These are phyloP conservation scores for Cocos nucifera DNA, from an alignment of 176 grass and related monocot genomes.

Conservation along the genomic window DNA sequence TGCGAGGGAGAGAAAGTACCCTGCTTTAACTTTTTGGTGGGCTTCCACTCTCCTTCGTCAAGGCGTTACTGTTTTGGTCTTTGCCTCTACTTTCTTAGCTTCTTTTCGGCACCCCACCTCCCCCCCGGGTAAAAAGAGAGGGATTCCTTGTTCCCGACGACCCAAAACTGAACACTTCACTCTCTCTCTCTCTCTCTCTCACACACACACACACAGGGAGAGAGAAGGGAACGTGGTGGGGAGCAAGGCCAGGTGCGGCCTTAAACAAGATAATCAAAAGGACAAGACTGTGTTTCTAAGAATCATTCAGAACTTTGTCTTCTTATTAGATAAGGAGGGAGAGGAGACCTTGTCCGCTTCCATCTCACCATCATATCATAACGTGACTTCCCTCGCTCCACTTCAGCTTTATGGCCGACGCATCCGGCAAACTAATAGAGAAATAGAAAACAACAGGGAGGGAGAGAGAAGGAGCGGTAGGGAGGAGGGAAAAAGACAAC, in stretches of 20 bases:
- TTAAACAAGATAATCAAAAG: slow-evolving; percentile 6
- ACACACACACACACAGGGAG: background rate
- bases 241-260: background rate
- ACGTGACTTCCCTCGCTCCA: too few relatives aligned
- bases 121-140: background rate
- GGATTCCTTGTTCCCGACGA: background rate
- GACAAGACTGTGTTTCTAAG: background rate
- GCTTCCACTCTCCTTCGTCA: background rate
- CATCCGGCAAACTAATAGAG: too few relatives aligned
- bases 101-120: too few relatives aligned
- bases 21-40: slow-evolving; percentile 7
- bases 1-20: background rate
- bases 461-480: too few relatives aligned
- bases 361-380: slow-evolving; percentile 3
- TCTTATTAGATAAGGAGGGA: too few relatives aligned
- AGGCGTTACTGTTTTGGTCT: slow-evolving; percentile 11
- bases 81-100: background rate
- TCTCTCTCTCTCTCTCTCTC: too few relatives aligned
- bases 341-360: background rate
- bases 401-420: too few relatives aligned
- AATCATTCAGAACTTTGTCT: slow-evolving; percentile 13
- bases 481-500: too few relatives aligned
- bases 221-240: background rate
- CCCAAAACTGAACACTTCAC: background rate
- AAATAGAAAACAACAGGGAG: too few relatives aligned